Conservation (phyloP, 106 monocot species). For the Dendrobium catenatum region DNA sequence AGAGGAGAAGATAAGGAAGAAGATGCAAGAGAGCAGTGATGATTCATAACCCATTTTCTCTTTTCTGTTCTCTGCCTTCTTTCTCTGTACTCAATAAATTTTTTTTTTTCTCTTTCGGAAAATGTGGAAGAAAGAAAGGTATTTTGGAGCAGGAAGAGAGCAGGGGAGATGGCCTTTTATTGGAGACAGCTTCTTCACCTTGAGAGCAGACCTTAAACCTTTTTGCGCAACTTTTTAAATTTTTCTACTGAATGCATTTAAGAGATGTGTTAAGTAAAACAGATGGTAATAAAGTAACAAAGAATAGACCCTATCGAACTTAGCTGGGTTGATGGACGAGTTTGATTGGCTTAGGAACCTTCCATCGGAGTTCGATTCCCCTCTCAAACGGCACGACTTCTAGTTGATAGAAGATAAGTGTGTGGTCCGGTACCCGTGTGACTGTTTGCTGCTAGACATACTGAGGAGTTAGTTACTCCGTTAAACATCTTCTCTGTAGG, state of each 20-base stretch:
- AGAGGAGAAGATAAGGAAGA: slow-evolving; percentile 1
- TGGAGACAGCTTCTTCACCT: not conserved
- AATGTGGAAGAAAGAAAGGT: not conserved
- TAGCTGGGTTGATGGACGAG: no score
- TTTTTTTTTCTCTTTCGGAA: not conserved
- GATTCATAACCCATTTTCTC: not conserved
- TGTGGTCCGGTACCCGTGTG: no score
- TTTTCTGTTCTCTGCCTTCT: not conserved
- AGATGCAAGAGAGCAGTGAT: slow-evolving; percentile 3
- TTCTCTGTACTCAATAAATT: not conserved
- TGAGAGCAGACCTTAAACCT: not conserved
- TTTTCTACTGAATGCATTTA: not conserved
- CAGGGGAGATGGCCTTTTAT: not conserved
- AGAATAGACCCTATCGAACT: no score
- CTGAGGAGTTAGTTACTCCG: no score
- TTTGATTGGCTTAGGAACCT: no score
- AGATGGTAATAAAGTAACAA: no score
- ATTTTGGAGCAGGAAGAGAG: not conserved
- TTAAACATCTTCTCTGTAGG: no score
- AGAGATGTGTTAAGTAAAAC: not conserved
- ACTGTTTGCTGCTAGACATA: no score
- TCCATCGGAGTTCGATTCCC: no score
- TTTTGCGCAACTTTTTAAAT: not conserved
- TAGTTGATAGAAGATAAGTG: no score
- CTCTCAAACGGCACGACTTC: no score